Conservation (phyloP, 202 grass and related monocot species). For the Musa balbisiana region DNA sequence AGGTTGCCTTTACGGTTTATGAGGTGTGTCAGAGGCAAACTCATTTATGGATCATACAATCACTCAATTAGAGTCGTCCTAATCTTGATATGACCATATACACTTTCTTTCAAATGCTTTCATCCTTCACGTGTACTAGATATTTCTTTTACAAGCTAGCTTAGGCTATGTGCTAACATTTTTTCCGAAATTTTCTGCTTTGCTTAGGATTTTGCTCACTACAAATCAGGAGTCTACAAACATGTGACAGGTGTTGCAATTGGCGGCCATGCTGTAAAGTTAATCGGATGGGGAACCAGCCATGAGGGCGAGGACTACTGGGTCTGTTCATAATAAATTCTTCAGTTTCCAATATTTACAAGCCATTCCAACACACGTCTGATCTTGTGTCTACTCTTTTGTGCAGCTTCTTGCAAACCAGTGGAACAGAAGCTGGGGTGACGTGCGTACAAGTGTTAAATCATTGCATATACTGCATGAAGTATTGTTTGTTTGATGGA, state of each 20-base stretch:
- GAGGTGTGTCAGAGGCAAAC: conserved; percentile 35
- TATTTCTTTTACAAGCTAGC: no score
- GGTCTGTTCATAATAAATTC: conserved; percentile 33
- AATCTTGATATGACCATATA: no score
- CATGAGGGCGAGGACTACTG: conserved; percentile 82
- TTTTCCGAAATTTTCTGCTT: no score
- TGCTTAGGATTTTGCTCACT: conserved; percentile 86
- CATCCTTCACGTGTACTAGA: no score
- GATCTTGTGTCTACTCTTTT: conserved; percentile 12
- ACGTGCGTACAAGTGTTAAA: conserved; percentile 44
- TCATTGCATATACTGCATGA: background rate
- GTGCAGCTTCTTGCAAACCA: conserved; percentile 89
- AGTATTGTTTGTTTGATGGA: conserved; percentile 1
- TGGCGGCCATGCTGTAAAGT: conserved; percentile 81
- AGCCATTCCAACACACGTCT: background rate
- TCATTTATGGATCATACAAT: background rate
- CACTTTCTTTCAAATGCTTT: no score
- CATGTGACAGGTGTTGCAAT: conserved; percentile 58
- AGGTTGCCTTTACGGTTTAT: conserved; percentile 86
- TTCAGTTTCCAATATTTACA: conserved; percentile 5
- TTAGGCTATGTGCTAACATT: background rate
- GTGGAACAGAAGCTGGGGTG: conserved; percentile 92
- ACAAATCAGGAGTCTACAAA: conserved; percentile 93
- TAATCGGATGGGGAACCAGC: conserved; percentile 93
- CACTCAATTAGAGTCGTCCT: no score